Percentiles rank a stretch among this genome's conserved stretches.
These are phyloP conservation scores for Bolboschoenus planiculmis DNA, from an alignment of 176 grass and related monocot genomes.

Conservation along the genomic window DNA sequence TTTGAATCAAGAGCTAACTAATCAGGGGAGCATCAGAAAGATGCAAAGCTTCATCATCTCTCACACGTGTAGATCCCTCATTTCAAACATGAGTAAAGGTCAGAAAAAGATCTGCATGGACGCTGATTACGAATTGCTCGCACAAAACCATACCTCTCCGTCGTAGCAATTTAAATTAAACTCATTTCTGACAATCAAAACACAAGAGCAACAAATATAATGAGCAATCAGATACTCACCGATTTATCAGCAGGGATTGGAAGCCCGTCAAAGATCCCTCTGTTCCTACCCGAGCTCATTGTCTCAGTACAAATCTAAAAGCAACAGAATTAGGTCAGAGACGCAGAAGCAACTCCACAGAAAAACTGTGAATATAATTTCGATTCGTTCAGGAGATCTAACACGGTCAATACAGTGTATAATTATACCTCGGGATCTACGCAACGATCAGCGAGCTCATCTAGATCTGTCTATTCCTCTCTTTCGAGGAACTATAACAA, in stretches of 20 bases:
- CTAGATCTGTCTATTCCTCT: neutral
- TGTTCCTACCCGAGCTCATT: slow-evolving; percentile 56
- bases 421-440: neutral
- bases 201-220: neutral
- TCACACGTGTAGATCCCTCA: neutral
- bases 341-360: neutral
- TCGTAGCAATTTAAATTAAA: neutral
- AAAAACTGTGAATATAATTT: neutral
- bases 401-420: neutral
- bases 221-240: slow-evolving; percentile 28
- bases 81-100: neutral
- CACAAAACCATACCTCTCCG: neutral
- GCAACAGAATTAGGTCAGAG: neutral
- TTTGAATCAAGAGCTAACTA: no score
- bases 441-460: neutral
- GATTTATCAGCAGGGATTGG: slow-evolving; percentile 86
- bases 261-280: slow-evolving; percentile 80
- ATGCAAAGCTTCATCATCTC: neutral
- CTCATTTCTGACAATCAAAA: neutral
- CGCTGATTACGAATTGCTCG: neutral
- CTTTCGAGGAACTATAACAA: neutral
- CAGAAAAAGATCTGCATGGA: neutral
- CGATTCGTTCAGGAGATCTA: neutral
- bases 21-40: no score
- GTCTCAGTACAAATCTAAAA: slow-evolving; percentile 8